Evolutionary conservation across 129 eudicot genomes (phyloP).

Genomic region (Ambrosia trifida): DNA sequence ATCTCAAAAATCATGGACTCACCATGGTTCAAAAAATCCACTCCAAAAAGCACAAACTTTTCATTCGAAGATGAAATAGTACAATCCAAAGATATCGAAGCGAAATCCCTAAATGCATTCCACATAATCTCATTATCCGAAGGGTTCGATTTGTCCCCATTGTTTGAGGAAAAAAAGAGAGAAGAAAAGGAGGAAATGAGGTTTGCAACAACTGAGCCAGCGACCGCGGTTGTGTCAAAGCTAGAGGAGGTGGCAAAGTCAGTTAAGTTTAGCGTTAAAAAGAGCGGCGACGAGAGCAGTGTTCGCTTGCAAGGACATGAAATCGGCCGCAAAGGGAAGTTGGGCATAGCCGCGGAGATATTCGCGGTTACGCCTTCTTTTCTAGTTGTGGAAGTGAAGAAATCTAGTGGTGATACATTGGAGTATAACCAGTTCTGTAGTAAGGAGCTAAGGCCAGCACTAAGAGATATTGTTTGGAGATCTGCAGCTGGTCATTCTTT

Average conservation of each 20-base stretch:
- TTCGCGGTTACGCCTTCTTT: constrained; percentile 75
- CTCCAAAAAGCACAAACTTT: constrained; percentile 39
- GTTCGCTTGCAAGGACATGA: constrained; percentile 70
- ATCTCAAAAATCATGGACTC: constrained; percentile 63
- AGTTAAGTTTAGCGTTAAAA: constrained; percentile 49
- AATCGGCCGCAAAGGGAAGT: constrained; percentile 77
- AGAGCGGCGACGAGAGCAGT: constrained; percentile 55
- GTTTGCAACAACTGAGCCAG: constrained; percentile 67
- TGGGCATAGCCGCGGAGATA: constrained; percentile 75
- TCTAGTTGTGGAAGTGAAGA: constrained; percentile 76
- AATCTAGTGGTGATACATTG: constrained; percentile 68
- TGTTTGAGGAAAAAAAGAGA: constrained; percentile 69
- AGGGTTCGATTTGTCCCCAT: constrained; percentile 83
- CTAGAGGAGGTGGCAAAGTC: constrained; percentile 77
- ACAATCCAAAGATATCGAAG: constrained; percentile 34
- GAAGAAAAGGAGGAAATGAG: constrained; percentile 63
- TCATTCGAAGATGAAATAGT: constrained; percentile 36
- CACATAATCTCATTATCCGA: constrained; percentile 82
- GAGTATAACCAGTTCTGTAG: constrained; percentile 92
- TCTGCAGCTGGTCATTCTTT: constrained; percentile 41
- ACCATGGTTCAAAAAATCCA: constrained; percentile 55
- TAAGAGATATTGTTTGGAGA: constrained; percentile 63
- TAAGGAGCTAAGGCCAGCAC: constrained; percentile 86
- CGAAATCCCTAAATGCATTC: constrained; percentile 68
- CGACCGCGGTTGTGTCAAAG: constrained; percentile 67